Evolutionary conservation across 2,329 filamentous ascomycete species (phyloP).

Genomic region (Scortechinia acanthostroma): DNA sequence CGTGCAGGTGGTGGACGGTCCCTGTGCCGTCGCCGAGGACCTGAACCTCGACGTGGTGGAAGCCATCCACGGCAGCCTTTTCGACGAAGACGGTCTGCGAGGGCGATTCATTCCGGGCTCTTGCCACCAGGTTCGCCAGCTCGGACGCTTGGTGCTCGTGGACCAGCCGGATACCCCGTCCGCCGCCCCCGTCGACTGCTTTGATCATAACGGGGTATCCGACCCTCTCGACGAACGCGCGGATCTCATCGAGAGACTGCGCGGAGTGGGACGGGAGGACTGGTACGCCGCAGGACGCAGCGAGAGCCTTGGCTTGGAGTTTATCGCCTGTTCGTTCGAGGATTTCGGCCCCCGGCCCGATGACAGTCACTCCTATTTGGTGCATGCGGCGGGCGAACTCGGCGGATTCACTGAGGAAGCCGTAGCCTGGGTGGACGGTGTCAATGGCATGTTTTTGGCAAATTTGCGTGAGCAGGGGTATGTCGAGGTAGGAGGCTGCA

Average conservation of each 20-base stretch:
- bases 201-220: slow-evolving; percentile 54
- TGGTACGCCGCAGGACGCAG: slow-evolving; percentile 39
- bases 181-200: slow-evolving; percentile 57
- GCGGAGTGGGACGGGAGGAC: slow-evolving; percentile 35
- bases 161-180: slow-evolving; percentile 49
- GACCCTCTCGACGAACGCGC: slow-evolving; percentile 29
- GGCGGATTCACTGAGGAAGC: slow-evolving; percentile 46
- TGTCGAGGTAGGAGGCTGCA: slow-evolving; percentile 41
- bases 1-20: slow-evolving; percentile 44
- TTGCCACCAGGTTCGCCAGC: slow-evolving; percentile 33
- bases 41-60: slow-evolving; percentile 54
- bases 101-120: slow-evolving; percentile 49
- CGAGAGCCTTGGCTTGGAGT: slow-evolving; percentile 39
- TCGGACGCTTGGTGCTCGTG: slow-evolving; percentile 20
- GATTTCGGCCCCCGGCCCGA: slow-evolving; percentile 44
- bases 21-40: slow-evolving; percentile 47
- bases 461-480: slow-evolving; percentile 34
- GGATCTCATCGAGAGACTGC: slow-evolving; percentile 27
- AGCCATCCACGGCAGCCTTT: slow-evolving; percentile 51
- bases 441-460: slow-evolving; percentile 40
- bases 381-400: slow-evolving; percentile 39
- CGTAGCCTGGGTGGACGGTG: slow-evolving; percentile 50
- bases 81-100: slow-evolving; percentile 49
- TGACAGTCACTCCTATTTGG: slow-evolving; percentile 33
- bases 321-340: slow-evolving; percentile 48